Evolutionary conservation across 257 asterid species (phyloP).

Genomic region (Solanum piurae): DNA sequence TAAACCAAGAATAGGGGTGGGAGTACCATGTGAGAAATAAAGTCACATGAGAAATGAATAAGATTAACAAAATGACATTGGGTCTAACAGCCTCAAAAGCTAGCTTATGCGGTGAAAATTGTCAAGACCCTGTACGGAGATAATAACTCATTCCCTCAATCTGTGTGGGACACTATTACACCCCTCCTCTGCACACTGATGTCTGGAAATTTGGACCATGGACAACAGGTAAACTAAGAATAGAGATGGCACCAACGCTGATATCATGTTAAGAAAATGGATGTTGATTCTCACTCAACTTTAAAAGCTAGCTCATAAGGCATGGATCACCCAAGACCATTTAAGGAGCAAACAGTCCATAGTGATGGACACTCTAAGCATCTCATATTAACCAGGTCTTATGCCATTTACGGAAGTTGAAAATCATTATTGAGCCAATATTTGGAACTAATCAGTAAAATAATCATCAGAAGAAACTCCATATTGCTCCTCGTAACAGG

Average conservation of each 20-base stretch:
- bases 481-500: not conserved
- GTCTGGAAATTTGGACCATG: not conserved
- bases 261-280: not conserved
- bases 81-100: not conserved
- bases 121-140: not conserved
- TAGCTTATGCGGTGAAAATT: not conserved
- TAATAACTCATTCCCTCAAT: not conserved
- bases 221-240: not conserved
- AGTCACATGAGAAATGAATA: not conserved
- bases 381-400: not conserved
- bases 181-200: not conserved
- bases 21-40: not conserved
- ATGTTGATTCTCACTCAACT: not conserved
- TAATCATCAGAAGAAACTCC: not conserved
- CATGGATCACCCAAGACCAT: not conserved
- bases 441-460: not conserved
- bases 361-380: not conserved
- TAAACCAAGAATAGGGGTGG: not conserved
- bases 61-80: not conserved
- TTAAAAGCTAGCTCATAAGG: not conserved
- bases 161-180: not conserved
- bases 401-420: not conserved
- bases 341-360: not conserved
- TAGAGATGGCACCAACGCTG: not conserved
- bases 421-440: not conserved